A percentile compares a stretch with the other conserved stretches of the same genome.
These are phyloP conservation scores for Coniochaeta ligniaria DNA, from an alignment of 2,329 filamentous ascomycete genomes.

Conservation along the genomic window DNA sequence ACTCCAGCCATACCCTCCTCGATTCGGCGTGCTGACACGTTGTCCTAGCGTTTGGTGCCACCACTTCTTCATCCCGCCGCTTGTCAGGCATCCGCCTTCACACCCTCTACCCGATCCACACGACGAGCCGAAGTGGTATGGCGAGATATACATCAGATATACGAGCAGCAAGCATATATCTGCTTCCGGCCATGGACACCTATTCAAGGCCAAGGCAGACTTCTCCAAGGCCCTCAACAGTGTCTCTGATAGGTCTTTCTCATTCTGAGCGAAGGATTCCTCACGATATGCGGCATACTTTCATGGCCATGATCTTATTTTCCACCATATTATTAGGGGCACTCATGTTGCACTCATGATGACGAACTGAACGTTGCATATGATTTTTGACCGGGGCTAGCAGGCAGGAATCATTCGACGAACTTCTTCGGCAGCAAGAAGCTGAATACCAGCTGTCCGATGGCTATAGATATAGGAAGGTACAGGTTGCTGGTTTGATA, in stretches of 20 bases:
- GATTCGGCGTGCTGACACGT: not conserved
- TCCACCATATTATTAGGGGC: too few species aligned
- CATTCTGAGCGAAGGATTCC: too few species aligned
- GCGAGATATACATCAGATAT: slow-evolving; percentile 22
- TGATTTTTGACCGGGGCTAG: too few species aligned
- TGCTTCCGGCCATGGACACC: slow-evolving; percentile 16
- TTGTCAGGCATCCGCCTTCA: slow-evolving; percentile 14
- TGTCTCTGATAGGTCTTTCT: not conserved
- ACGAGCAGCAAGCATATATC: slow-evolving; percentile 13
- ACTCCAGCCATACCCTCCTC: not conserved
- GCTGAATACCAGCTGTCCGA: too few species aligned
- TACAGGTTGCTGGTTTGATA: too few species aligned
- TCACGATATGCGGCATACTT: too few species aligned
- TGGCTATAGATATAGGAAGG: too few species aligned
- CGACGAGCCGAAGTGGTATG: slow-evolving; percentile 19
- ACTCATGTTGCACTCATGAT: too few species aligned
- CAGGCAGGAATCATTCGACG: too few species aligned
- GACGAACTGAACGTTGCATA: too few species aligned
- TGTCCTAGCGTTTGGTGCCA: slow-evolving; percentile 11
- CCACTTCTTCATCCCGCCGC: slow-evolving; percentile 17
- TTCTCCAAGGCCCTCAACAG: not conserved
- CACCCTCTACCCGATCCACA: slow-evolving; percentile 18
- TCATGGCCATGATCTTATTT: too few species aligned
- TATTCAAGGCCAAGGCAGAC: slow-evolving; percentile 12
- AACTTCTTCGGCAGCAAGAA: too few species aligned